phyloP scores from a whole-genome alignment of 2,329 filamentous ascomycete genomes.

The Pseudogymnoascus destructans region DNA sequence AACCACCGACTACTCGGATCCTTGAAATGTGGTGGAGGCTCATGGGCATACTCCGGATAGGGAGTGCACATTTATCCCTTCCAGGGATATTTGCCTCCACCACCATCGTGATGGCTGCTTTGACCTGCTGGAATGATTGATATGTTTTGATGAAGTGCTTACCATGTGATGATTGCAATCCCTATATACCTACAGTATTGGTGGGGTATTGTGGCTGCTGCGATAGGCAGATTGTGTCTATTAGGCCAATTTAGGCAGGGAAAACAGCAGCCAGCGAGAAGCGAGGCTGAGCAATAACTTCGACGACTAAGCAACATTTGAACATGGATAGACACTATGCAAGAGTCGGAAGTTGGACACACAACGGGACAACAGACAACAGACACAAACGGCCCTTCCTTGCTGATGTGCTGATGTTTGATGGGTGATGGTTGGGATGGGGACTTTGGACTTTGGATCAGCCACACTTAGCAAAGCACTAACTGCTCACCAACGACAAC shows the following conservation, averaged over 20 bases:
- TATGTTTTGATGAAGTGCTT: background rate
- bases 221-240: background rate
- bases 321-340: background rate
- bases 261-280: background rate
- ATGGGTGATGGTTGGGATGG: background rate
- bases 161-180: background rate
- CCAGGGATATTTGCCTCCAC: background rate
- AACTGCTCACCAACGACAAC: background rate
- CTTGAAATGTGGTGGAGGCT: background rate
- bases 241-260: background rate
- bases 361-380: background rate
- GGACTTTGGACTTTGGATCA: background rate
- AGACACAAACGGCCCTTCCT: background rate
- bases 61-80: background rate
- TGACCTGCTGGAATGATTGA: background rate
- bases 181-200: background rate
- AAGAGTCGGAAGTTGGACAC: background rate
- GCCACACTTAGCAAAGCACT: conserved; percentile 5
- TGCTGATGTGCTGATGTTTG: background rate
- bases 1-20: background rate
- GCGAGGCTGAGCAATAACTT: background rate
- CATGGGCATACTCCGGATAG: background rate
- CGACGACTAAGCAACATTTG: background rate
- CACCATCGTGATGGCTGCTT: background rate
- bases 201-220: conserved; percentile 4